Percentiles rank a stretch among this genome's conserved stretches.
Evolutionary conservation across 768 basidiomycete species (phyloP).

Genomic region (Boletus speciosus): DNA sequence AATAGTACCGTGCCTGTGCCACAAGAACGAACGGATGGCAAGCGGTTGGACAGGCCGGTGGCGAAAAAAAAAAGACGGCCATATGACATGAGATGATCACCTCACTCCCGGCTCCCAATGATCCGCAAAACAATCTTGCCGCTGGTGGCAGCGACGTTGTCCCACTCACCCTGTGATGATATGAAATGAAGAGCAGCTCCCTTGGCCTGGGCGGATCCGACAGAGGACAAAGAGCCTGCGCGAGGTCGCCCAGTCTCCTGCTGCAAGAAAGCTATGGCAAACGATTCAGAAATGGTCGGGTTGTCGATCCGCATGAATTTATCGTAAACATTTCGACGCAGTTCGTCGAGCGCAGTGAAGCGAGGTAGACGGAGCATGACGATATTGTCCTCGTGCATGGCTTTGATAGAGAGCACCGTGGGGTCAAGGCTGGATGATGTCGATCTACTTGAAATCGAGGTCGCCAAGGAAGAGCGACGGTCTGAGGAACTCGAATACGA

Average conservation of each 20-base stretch:
- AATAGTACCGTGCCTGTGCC: slow-evolving; percentile 1
- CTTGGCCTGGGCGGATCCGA: slow-evolving; percentile 22
- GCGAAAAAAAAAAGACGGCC: neutral
- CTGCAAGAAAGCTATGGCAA: slow-evolving; percentile 54
- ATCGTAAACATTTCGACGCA: slow-evolving; percentile 57
- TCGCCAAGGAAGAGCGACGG: slow-evolving; percentile 28
- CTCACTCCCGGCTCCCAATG: slow-evolving; percentile 29
- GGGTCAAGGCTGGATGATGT: slow-evolving; percentile 26
- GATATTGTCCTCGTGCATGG: slow-evolving; percentile 55
- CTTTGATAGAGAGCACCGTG: slow-evolving; percentile 55
- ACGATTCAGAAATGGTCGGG: slow-evolving; percentile 49
- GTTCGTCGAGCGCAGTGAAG: slow-evolving; percentile 44
- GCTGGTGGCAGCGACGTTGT: slow-evolving; percentile 40
- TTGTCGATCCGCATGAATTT: slow-evolving; percentile 66
- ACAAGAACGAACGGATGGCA: slow-evolving; percentile 6
- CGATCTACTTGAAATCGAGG: slow-evolving; percentile 39
- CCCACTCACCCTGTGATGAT: slow-evolving; percentile 59
- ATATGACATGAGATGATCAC: neutral
- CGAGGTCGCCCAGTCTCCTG: slow-evolving; percentile 31
- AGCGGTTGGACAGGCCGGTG: neutral
- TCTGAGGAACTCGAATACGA: slow-evolving; percentile 10
- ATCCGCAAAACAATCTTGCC: slow-evolving; percentile 59
- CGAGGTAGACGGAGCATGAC: slow-evolving; percentile 57
- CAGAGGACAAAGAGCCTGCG: slow-evolving; percentile 34
- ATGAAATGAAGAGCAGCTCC: slow-evolving; percentile 42